Percentiles rank a stretch among this genome's conserved stretches.
These are phyloP conservation scores for Collybiopsis confluens DNA, from an alignment of 768 basidiomycete genomes.

Conservation along the genomic window DNA sequence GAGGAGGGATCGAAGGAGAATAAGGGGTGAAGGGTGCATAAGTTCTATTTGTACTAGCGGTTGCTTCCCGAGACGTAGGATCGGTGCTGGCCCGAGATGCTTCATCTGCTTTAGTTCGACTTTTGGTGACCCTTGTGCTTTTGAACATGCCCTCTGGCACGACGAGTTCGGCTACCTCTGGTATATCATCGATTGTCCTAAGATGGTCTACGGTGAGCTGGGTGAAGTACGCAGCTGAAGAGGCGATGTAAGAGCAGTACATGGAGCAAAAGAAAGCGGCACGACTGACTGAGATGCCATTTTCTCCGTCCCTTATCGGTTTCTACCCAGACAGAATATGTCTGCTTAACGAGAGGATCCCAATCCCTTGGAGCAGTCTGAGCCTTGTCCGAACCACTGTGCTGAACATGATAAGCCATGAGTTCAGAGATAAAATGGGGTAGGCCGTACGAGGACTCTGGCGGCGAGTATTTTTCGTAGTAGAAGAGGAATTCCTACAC, in stretches of 20 bases:
- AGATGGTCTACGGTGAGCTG: conserved; percentile 70
- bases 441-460: conserved; percentile 41
- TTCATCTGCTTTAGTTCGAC: conserved; percentile 38
- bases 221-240: conserved; percentile 77
- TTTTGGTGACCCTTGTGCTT: conserved; percentile 59
- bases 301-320: conserved; percentile 64
- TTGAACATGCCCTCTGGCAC: conserved; percentile 68
- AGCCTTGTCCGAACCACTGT: conserved; percentile 34
- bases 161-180: conserved; percentile 50
- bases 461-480: conserved; percentile 65
- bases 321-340: conserved; percentile 76
- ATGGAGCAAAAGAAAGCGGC: conserved; percentile 2
- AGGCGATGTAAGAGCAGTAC: conserved; percentile 10
- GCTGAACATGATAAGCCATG: conserved; percentile 3
- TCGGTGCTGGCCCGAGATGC: conserved; percentile 25
- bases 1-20: conserved; percentile 7
- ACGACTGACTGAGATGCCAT: conserved; percentile 74
- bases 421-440: conserved; percentile 8
- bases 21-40: conserved; percentile 37
- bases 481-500: conserved; percentile 80
- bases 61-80: conserved; percentile 12
- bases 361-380: conserved; percentile 51
- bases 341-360: conserved; percentile 77
- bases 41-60: conserved; percentile 27
- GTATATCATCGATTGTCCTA: conserved; percentile 66